Base-by-base conservation (phyloP, 371 early-diverging fungal genomes). In the Syncephalis plumigaleata region DNA sequence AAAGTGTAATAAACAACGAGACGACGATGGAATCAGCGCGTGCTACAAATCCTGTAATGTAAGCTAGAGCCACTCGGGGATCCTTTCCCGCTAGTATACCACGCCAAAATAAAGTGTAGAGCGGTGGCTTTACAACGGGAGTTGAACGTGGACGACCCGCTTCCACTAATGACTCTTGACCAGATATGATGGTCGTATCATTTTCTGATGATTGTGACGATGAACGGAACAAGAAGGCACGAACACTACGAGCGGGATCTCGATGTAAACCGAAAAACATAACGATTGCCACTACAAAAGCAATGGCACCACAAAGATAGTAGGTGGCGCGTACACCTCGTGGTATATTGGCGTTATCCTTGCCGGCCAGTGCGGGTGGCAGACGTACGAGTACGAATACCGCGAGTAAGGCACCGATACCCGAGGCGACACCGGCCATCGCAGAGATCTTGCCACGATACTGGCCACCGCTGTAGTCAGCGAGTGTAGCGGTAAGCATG, bases 21-120 rank as follows among this genome's bases (percentile, higher is more conserved):
- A 88, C 63, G 21, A 79, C 70, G 23, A 84, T 70, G 20, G 83
- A 76, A 55, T 84, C 84, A 0, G 77, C 83, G 46, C 88, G 74
- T 3, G 86, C 52, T 53, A 74, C 73, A 51, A 75, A 76, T 46
- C 74, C 71, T 2, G 74, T 63, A 4, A 61, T 50, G 50, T 71
- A 79, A 9, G 70, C 75, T 7, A 83, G 57, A 1, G 75, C 63
- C 42, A 82, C 60, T 23, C 66, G 63, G 3, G 70, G 71, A 43
- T 81, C 77, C 22, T 64, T 67, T 9, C 56, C 70, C n/a, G 40
- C 40, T 8, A 40, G 40, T 16, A 40, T 18, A 21, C 40, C 40
- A 31, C 31, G 31, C 31, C 31, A 31, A 11, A 31, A 31, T 11
- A 31, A 11, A 4, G 11, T 31, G 31, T 31, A 31, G 4, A 31